Evolutionary conservation across 2,329 filamentous ascomycete species (phyloP).

Genomic region (Cryphonectria nitschkei): DNA sequence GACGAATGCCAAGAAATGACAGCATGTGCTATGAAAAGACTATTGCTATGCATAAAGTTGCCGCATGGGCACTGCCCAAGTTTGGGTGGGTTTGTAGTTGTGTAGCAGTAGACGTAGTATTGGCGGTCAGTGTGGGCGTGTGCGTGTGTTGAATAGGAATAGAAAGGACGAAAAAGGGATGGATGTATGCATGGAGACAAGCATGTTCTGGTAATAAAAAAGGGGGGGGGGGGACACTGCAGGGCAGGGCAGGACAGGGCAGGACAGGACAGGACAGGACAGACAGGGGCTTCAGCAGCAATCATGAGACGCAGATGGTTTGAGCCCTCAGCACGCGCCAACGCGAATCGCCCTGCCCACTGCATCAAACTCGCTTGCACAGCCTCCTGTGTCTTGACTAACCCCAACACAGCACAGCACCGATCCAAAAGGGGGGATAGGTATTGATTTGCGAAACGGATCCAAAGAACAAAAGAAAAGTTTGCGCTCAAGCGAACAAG

Average conservation of each 20-base stretch:
- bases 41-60: constrained; percentile 1
- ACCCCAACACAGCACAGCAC: neutral
- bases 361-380: constrained; percentile 18
- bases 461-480: neutral
- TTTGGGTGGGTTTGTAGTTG: neutral
- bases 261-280: neutral
- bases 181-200: neutral
- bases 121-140: too few relatives aligned
- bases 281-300: neutral
- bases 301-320: constrained; percentile 19
- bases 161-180: neutral
- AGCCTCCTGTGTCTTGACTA: constrained; percentile 1
- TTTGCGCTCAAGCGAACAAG: too few relatives aligned
- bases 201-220: neutral
- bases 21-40: neutral
- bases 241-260: neutral
- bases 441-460: neutral
- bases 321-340: constrained; percentile 16
- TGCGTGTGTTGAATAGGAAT: too few relatives aligned
- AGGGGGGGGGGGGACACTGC: too few relatives aligned
- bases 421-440: too few relatives aligned
- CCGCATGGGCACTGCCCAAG: neutral
- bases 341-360: neutral
- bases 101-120: neutral
- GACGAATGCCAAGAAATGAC: neutral